Percentiles rank a stretch among this genome's conserved stretches.
phyloP scores from a whole-genome alignment of 345 rosid species.

The Arabidopsis suecica region DNA sequence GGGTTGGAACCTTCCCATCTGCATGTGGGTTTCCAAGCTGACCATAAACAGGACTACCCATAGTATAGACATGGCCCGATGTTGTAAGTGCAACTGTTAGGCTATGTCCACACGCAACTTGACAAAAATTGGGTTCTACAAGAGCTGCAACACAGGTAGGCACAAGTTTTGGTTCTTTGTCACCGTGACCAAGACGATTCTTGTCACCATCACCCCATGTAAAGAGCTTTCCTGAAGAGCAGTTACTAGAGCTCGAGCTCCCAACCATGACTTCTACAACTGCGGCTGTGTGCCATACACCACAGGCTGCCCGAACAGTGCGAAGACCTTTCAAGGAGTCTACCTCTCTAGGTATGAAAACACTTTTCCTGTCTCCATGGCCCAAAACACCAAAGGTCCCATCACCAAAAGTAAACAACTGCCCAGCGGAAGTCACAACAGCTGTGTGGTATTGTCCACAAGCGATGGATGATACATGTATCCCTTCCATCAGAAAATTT shows the following conservation, averaged over 20 bases:
- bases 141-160: conserved; percentile 99
- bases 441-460: conserved; percentile 90
- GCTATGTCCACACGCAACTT: conserved; percentile 96
- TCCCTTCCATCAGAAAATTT: conserved; percentile 61
- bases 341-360: conserved; percentile 68
- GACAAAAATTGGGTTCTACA: conserved; percentile 95
- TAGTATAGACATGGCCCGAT: conserved; percentile 86
- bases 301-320: conserved; percentile 67
- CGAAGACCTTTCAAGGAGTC: conserved; percentile 64
- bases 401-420: conserved; percentile 80
- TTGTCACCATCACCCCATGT: conserved; percentile 99
- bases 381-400: conserved; percentile 87
- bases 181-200: conserved; percentile 95
- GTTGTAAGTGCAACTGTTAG: conserved; percentile 91
- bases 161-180: conserved; percentile 90
- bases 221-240: conserved; percentile 94
- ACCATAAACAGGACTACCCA: conserved; percentile 98
- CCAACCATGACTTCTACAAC: conserved; percentile 99
- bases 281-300: conserved; percentile 93
- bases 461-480: conserved; percentile 67
- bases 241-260: conserved; percentile 90
- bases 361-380: conserved; percentile 67
- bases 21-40: conserved; percentile 91
- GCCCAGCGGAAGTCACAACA: conserved; percentile 66
- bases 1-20: conserved; percentile 87